phyloP scores from a whole-genome alignment of 805 yeast species.

The Sugiyamaella boreocaroliniensis region DNA sequence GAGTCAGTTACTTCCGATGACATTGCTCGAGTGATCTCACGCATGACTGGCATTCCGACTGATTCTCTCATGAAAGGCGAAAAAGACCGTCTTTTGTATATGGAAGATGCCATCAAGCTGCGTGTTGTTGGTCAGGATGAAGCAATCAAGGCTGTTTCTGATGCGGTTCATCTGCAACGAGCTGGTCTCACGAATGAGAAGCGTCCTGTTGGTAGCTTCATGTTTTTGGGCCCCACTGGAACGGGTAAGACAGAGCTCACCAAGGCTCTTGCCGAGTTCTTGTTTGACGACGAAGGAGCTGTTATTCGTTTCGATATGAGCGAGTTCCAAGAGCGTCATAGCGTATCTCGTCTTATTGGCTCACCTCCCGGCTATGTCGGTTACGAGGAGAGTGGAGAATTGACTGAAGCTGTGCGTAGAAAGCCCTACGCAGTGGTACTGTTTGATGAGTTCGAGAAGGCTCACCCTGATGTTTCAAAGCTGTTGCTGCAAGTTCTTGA shows the following conservation, averaged over 20 bases:
- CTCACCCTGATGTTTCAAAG: constrained; percentile 93
- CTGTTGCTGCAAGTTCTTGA: constrained; percentile 85
- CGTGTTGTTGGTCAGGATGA: constrained; percentile 94
- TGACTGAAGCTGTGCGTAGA: constrained; percentile 92
- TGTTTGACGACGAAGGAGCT: constrained; percentile 82
- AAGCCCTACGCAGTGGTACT: constrained; percentile 90
- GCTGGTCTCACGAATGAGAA: constrained; percentile 94
- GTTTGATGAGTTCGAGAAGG: constrained; percentile 95
- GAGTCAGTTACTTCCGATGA: constrained; percentile 93
- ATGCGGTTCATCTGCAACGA: constrained; percentile 91
- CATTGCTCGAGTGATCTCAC: constrained; percentile 83
- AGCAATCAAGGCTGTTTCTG: constrained; percentile 82
- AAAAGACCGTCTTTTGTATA: constrained; percentile 77
- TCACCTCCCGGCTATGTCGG: constrained; percentile 99
- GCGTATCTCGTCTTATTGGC: constrained; percentile 85
- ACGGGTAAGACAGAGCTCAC: constrained; percentile 97
- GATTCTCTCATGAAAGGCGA: constrained; percentile 89
- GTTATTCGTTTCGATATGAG: constrained; percentile 95
- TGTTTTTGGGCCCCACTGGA: constrained; percentile 98
- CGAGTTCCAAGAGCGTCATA: constrained; percentile 92
- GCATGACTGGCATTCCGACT: constrained; percentile 95
- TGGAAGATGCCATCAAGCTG: constrained; percentile 72
- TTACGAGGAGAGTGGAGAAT: constrained; percentile 87
- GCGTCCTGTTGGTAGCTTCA: constrained; percentile 92
- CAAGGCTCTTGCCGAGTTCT: constrained; percentile 82